These are phyloP conservation scores for Dioscorea zingiberensis DNA, from an alignment of 106 monocot species.

Conservation along the genomic window DNA sequence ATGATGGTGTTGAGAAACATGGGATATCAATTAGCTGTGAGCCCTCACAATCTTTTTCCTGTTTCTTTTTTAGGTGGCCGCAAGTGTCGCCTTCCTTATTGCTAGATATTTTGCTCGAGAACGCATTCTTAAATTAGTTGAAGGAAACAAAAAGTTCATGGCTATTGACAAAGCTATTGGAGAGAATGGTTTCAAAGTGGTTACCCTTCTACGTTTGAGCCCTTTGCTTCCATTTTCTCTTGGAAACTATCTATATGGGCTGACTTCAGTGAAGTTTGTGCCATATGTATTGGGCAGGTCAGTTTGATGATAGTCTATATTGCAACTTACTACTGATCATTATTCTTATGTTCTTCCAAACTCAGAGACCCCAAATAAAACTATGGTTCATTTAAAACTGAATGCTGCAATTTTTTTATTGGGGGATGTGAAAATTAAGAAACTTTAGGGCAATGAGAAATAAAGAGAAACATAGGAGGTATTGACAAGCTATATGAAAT, in stretches of 20 bases:
- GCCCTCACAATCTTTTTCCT: conserved; percentile 5
- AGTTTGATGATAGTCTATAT: conserved; percentile 10
- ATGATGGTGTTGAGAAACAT: background rate
- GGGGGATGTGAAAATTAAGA: no score
- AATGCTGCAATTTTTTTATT: no score
- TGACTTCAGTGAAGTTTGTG: conserved; percentile 93
- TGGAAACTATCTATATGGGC: conserved; percentile 94
- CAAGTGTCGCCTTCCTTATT: conserved; percentile 84
- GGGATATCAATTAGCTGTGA: background rate
- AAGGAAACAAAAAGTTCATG: conserved; percentile 92
- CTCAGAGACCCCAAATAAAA: no score
- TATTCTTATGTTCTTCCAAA: no score
- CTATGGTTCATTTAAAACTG: no score
- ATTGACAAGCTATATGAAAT: no score
- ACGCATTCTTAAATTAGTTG: conserved; percentile 87
- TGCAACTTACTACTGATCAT: background rate
- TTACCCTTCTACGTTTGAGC: conserved; percentile 84
- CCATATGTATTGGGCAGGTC: conserved; percentile 95
- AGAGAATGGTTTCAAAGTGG: conserved; percentile 93
- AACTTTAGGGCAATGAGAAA: no score
- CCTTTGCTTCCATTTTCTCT: conserved; percentile 94
- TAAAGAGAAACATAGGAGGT: no score
- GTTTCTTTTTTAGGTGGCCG: conserved; percentile 64
- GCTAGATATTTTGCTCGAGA: conserved; percentile 98
- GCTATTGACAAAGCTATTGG: conserved; percentile 98